phyloP scores from a whole-genome alignment of 495 filamentous ascomycete species.

The Aspergillus sclerotiicarbonarius region DNA sequence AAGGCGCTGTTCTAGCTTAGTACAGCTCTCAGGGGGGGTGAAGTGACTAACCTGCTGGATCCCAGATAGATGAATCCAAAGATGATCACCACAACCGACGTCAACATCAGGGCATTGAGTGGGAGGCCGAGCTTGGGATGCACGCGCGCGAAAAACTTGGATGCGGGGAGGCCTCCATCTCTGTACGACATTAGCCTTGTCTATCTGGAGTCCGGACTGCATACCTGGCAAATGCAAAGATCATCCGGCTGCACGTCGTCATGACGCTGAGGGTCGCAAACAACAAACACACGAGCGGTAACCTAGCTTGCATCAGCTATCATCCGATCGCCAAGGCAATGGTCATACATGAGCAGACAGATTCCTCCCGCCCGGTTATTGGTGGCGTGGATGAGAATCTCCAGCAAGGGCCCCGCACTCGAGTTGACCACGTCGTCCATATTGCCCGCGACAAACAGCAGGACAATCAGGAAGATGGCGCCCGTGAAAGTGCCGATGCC shows the following conservation, averaged over 20 bases:
- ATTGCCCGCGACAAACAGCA: constrained; percentile 63
- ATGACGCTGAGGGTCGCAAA: constrained; percentile 71
- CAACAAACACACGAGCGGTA: constrained; percentile 69
- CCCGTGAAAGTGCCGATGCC: constrained; percentile 67
- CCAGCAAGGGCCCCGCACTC: constrained; percentile 62
- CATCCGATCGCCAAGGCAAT: constrained; percentile 4
- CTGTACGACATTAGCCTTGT: constrained; percentile 30
- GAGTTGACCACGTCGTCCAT: constrained; percentile 60
- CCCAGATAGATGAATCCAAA: constrained; percentile 77
- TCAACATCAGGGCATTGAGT: constrained; percentile 68
- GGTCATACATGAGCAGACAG: constrained; percentile 61
- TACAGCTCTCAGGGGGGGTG: background rate
- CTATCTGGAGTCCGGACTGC: background rate
- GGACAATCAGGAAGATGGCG: constrained; percentile 62
- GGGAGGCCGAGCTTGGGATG: constrained; percentile 64
- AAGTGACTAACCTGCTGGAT: constrained; percentile 49
- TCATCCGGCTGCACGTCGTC: constrained; percentile 76
- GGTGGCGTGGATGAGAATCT: constrained; percentile 71
- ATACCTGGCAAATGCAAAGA: constrained; percentile 66
- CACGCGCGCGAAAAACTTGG: constrained; percentile 59
- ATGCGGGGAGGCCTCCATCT: constrained; percentile 70
- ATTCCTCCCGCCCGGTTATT: constrained; percentile 61
- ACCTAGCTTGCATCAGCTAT: constrained; percentile 29
- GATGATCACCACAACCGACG: constrained; percentile 59
- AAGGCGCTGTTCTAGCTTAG: constrained; percentile 35